phyloP scores from a whole-genome alignment of 306 rosid genomes.

The Acacia acuminata region DNA sequence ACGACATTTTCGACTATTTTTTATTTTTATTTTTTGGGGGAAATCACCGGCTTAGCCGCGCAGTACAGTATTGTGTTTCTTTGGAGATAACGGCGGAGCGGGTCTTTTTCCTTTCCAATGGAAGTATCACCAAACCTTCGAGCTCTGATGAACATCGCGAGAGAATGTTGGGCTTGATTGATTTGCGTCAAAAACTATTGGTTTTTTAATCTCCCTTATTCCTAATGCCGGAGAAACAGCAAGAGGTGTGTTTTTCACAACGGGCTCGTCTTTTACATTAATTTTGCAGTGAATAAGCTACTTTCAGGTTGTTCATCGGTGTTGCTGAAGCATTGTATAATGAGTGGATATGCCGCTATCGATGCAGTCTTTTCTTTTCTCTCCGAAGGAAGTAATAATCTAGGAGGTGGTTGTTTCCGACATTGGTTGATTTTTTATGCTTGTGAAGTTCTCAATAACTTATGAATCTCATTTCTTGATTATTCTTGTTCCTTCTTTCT shows the following conservation, averaged over 20 bases:
- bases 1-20: background rate
- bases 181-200: slow-evolving; percentile 29
- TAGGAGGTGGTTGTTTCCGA: slow-evolving; percentile 5
- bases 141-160: background rate
- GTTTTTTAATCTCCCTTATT: background rate
- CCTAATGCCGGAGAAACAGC: background rate
- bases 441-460: slow-evolving; percentile 5
- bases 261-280: background rate
- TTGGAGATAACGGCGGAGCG: slow-evolving; percentile 15
- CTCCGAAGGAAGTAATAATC: background rate
- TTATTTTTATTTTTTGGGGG: background rate
- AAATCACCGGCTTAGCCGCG: background rate
- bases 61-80: background rate
- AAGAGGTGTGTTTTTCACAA: slow-evolving; percentile 6
- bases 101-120: background rate
- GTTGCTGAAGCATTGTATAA: slow-evolving; percentile 9
- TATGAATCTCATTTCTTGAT: background rate
- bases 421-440: slow-evolving; percentile 11
- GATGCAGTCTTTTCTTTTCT: slow-evolving; percentile 1
- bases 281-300: slow-evolving; percentile 8
- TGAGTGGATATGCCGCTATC: background rate
- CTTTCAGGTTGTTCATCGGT: slow-evolving; percentile 13
- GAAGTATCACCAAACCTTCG: background rate
- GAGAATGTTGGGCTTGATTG: slow-evolving; percentile 4
- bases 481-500: background rate